These are phyloP conservation scores for Aureobasidium mangrovei DNA, from an alignment of 2,329 filamentous ascomycete genomes.

Conservation along the genomic window DNA sequence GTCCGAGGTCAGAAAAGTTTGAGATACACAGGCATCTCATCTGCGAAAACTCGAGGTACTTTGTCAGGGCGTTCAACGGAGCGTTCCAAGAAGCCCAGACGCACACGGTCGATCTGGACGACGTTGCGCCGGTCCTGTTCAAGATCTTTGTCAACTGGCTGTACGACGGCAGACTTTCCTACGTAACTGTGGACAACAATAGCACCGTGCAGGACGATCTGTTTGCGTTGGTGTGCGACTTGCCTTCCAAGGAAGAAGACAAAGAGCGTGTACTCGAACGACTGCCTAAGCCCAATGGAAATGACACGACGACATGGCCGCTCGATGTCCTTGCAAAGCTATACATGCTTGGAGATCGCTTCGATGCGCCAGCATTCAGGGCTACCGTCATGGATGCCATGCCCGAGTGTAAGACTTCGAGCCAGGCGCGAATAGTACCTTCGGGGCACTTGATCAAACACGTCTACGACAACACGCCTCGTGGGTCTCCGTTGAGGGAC, in stretches of 20 bases:
- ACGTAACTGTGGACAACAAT: background rate
- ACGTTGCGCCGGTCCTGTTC: background rate
- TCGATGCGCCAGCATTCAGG: background rate
- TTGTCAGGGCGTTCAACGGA: background rate
- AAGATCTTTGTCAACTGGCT: background rate
- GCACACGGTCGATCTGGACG: background rate
- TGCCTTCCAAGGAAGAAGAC: background rate
- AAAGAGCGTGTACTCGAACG: background rate
- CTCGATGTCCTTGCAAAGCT: background rate
- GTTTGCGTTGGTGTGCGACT: background rate
- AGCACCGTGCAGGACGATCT: background rate
- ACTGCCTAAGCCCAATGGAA: background rate
- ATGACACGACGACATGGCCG: background rate
- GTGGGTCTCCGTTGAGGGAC: background rate
- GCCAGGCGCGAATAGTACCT: background rate
- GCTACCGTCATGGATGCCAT: background rate
- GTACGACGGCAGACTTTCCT: background rate
- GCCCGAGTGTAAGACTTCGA: background rate
- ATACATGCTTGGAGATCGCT: background rate
- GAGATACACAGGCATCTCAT: background rate
- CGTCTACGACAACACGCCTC: background rate
- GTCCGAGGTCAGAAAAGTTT: background rate
- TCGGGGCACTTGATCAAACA: background rate
- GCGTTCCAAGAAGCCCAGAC: background rate
- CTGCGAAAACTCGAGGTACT: background rate